A percentile compares a stretch with the other conserved stretches of the same genome.
phyloP scores from a whole-genome alignment of 2,329 filamentous ascomycete genomes.

The Lecanosticta acicola region DNA sequence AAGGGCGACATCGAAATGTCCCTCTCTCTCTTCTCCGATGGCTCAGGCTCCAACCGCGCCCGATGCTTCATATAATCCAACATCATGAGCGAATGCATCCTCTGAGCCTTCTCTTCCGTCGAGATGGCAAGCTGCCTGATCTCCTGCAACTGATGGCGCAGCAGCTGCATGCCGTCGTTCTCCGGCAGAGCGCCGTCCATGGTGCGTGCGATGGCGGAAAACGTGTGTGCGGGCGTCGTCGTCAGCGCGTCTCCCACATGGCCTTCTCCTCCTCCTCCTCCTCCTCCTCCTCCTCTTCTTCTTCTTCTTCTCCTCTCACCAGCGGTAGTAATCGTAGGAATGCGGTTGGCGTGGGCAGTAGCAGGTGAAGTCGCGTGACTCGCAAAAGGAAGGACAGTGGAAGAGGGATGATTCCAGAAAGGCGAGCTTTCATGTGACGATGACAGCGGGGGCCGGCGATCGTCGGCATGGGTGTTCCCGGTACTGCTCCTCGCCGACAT shows the following conservation, averaged over 20 bases:
- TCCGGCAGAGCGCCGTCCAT: slow-evolving; percentile 37
- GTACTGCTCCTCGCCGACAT: too few species aligned
- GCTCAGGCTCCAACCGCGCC: slow-evolving; percentile 5
- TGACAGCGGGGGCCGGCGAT: neutral
- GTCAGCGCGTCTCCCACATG: neutral
- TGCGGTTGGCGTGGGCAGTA: neutral
- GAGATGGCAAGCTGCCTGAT: slow-evolving; percentile 41
- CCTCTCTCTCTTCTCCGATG: slow-evolving; percentile 4
- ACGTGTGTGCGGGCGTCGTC: neutral
- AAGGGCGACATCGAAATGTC: slow-evolving; percentile 10
- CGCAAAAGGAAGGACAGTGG: neutral
- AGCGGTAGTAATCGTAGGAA: too few species aligned
- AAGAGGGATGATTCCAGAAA: neutral
- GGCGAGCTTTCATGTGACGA: neutral
- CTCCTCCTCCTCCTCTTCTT: neutral
- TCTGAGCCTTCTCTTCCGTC: slow-evolving; percentile 45
- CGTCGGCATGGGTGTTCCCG: neutral
- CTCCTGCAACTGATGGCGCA: slow-evolving; percentile 44
- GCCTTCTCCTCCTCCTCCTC: neutral
- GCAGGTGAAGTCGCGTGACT: neutral
- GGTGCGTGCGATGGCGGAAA: neutral
- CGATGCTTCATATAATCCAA: slow-evolving; percentile 38
- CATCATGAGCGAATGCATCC: slow-evolving; percentile 47
- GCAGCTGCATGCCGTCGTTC: slow-evolving; percentile 46
- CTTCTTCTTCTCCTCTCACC: neutral